Conservation (phyloP, 1,139 yeast genomes). For the Debaryomyces coudertii region DNA sequence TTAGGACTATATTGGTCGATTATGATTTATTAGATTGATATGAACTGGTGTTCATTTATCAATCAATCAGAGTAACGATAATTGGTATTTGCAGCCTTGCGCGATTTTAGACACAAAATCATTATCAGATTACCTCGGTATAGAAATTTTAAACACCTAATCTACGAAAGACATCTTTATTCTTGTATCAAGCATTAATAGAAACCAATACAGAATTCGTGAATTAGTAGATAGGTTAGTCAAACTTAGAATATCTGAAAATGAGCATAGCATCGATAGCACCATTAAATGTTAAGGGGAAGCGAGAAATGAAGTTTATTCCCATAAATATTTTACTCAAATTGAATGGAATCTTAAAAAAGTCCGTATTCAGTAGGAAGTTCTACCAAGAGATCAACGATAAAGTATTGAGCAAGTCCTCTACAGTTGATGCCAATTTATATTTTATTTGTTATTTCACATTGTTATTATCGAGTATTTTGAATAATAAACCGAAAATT, state of each 20-base stretch:
- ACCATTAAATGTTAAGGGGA: slow-evolving; percentile 15
- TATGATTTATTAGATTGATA: not conserved
- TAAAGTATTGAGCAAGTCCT: slow-evolving; percentile 38
- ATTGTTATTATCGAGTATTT: slow-evolving; percentile 41
- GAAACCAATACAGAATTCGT: not conserved
- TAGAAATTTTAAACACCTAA: not conserved
- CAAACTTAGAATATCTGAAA: not conserved
- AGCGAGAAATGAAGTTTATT: slow-evolving; percentile 10
- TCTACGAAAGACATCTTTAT: not conserved
- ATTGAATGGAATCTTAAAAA: slow-evolving; percentile 25
- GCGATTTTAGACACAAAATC: not conserved
- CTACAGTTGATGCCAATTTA: slow-evolving; percentile 45
- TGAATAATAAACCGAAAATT: slow-evolving; percentile 43
- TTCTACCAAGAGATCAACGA: slow-evolving; percentile 48
- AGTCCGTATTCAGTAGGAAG: slow-evolving; percentile 36
- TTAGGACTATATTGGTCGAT: not conserved
- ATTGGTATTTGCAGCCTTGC: not conserved
- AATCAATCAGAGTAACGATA: not conserved
- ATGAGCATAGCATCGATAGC: slow-evolving; percentile 23
- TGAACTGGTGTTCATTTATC: not conserved
- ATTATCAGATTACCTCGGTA: slow-evolving; percentile 3
- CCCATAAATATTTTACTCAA: slow-evolving; percentile 26
- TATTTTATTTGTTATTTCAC: slow-evolving; percentile 51
- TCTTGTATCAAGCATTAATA: not conserved
- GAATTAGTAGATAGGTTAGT: not conserved